Conservation (phyloP, 257 asterid genomes). For the Knoxia roxburghii region DNA sequence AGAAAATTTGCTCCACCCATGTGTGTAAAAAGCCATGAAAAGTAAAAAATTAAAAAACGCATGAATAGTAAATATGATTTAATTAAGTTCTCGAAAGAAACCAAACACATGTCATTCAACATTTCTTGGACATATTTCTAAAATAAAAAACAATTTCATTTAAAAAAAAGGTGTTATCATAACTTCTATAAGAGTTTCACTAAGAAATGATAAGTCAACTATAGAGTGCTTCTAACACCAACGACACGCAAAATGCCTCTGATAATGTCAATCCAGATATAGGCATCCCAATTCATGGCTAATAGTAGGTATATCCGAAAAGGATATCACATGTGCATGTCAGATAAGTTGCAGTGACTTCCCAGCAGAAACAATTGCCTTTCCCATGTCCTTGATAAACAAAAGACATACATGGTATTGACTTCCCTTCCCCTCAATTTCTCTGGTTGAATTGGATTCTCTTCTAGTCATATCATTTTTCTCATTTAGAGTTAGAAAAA, state of each 20-base stretch:
- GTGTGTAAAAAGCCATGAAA: no score
- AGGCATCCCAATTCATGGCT: conserved; percentile 30
- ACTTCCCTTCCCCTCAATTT: conserved; percentile 44
- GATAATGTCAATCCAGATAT: conserved; percentile 76
- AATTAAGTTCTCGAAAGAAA: no score
- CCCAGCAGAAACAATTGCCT: conserved; percentile 85
- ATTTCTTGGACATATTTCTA: no score
- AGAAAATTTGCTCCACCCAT: no score
- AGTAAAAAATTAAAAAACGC: no score
- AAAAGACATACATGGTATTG: conserved; percentile 64
- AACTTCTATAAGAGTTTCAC: no score
- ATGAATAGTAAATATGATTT: no score
- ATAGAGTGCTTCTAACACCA: no score
- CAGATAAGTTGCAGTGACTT: conserved; percentile 89
- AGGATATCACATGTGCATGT: conserved; percentile 63
- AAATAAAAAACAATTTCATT: no score
- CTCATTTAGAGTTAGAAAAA: conserved; percentile 27
- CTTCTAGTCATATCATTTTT: conserved; percentile 36
- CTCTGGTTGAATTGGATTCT: conserved; percentile 38
- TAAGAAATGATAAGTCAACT: conserved; percentile 69
- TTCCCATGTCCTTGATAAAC: conserved; percentile 70
- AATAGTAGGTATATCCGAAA: conserved; percentile 31
- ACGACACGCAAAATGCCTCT: conserved; percentile 78
- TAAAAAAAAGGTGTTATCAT: no score
- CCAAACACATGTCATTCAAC: no score